phyloP scores from a whole-genome alignment of 2,329 filamentous ascomycete genomes.

The Fusarium sp. region DNA sequence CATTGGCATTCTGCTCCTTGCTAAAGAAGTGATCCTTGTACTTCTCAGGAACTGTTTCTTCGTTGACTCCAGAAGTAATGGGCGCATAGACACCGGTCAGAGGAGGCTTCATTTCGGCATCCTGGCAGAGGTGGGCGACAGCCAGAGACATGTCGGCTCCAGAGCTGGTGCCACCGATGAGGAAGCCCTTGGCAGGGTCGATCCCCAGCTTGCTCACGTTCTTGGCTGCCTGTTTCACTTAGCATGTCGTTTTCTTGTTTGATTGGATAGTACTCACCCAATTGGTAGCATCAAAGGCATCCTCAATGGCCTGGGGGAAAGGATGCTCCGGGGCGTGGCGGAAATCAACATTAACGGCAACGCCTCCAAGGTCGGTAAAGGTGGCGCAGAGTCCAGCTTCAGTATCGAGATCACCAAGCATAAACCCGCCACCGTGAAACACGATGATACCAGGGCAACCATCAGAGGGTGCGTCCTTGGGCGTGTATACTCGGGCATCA shows the following conservation, averaged over 20 bases:
- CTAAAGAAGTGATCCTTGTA: constrained; percentile 44
- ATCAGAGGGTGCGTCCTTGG: constrained; percentile 15
- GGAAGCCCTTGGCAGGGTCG: constrained; percentile 34
- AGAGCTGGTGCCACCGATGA: constrained; percentile 43
- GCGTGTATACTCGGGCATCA: constrained; percentile 36
- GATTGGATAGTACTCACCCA: constrained; percentile 31
- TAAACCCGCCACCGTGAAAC: constrained; percentile 44
- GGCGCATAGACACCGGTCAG: constrained; percentile 44
- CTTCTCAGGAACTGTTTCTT: constrained; percentile 39
- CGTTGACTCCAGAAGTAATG: constrained; percentile 34
- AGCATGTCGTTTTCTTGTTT: neutral
- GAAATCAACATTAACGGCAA: constrained; percentile 43
- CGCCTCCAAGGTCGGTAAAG: constrained; percentile 41
- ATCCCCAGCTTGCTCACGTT: constrained; percentile 39
- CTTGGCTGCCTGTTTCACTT: constrained; percentile 22
- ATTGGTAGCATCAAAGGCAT: constrained; percentile 42
- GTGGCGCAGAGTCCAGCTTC: constrained; percentile 39
- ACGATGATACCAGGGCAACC: constrained; percentile 41
- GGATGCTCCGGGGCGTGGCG: constrained; percentile 44
- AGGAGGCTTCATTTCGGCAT: constrained; percentile 29
- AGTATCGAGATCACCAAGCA: constrained; percentile 41
- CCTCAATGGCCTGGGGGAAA: constrained; percentile 43
- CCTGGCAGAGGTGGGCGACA: constrained; percentile 39
- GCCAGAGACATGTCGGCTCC: constrained; percentile 44
- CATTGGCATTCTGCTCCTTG: constrained; percentile 40